Conservation (phyloP, 257 asterid species). For the Penstemon davidsonii region DNA sequence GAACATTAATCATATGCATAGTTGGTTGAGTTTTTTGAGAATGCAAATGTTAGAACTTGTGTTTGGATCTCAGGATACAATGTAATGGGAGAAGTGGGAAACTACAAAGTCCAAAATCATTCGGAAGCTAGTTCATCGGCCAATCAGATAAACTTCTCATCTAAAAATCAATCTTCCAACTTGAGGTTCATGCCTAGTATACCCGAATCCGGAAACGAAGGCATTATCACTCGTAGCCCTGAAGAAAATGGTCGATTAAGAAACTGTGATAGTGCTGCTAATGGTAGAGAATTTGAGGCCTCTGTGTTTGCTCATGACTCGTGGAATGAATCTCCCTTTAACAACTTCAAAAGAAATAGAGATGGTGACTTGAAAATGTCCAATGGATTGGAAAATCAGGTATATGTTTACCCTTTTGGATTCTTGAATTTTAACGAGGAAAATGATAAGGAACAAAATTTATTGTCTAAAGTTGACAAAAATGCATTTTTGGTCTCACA, state of each 20-base stretch:
- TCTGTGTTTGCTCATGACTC: constrained; percentile 38
- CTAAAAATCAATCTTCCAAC: constrained; percentile 45
- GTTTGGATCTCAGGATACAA: constrained; percentile 59
- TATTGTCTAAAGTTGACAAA: no score
- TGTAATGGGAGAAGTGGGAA: constrained; percentile 64
- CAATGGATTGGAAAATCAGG: constrained; percentile 54
- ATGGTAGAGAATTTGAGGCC: constrained; percentile 29
- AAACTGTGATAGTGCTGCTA: constrained; percentile 26
- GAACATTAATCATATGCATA: background rate
- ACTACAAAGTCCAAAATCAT: constrained; percentile 46
- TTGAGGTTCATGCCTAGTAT: constrained; percentile 83
- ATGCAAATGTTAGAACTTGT: constrained; percentile 12
- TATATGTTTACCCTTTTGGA: constrained; percentile 9
- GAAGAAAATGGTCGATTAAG: constrained; percentile 41
- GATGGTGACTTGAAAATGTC: constrained; percentile 59
- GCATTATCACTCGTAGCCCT: constrained; percentile 26
- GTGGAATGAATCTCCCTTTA: constrained; percentile 55
- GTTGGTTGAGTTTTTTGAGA: background rate
- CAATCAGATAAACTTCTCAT: constrained; percentile 54
- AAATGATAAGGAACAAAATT: no score
- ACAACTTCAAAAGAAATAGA: constrained; percentile 54
- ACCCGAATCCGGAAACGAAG: constrained; percentile 54
- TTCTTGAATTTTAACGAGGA: no score
- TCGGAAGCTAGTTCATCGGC: constrained; percentile 42
- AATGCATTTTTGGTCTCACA: no score